Evolutionary conservation across 305 asterid species (phyloP).

Genomic region (Fraxinus xanthoxyloides): DNA sequence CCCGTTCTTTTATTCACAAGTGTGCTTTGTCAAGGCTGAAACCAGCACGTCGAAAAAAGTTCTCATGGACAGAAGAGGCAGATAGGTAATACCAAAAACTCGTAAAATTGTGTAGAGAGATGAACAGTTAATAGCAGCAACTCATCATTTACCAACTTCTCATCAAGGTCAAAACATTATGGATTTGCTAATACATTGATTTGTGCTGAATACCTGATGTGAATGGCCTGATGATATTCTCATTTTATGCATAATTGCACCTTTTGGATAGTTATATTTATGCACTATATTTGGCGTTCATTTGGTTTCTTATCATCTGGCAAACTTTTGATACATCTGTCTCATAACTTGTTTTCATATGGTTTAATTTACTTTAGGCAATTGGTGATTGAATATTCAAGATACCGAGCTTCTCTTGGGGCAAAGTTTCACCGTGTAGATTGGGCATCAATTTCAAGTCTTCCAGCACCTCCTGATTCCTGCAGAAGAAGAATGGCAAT

Average conservation of each 20-base stretch:
- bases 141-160: constrained; percentile 13
- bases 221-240: constrained; percentile 13
- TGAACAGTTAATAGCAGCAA: constrained; percentile 21
- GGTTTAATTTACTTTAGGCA: constrained; percentile 48
- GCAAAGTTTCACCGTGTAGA: constrained; percentile 67
- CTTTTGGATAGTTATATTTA: not conserved
- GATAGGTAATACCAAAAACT: constrained; percentile 64
- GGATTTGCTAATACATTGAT: constrained; percentile 13
- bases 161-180: not conserved
- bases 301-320: constrained; percentile 12
- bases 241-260: constrained; percentile 12
- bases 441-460: constrained; percentile 70
- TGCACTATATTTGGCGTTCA: not conserved
- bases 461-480: constrained; percentile 78
- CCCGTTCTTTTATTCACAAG: constrained; percentile 43
- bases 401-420: constrained; percentile 78
- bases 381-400: constrained; percentile 78
- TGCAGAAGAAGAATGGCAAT: constrained; percentile 86
- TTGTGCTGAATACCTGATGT: constrained; percentile 2
- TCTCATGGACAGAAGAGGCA: constrained; percentile 81
- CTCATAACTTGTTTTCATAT: constrained; percentile 22
- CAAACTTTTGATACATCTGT: constrained; percentile 2
- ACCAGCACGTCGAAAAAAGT: constrained; percentile 53
- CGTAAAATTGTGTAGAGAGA: constrained; percentile 18
- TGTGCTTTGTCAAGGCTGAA: constrained; percentile 55